phyloP scores from a whole-genome alignment of 2,329 filamentous ascomycete species.

The Parastagonospora nodorum region DNA sequence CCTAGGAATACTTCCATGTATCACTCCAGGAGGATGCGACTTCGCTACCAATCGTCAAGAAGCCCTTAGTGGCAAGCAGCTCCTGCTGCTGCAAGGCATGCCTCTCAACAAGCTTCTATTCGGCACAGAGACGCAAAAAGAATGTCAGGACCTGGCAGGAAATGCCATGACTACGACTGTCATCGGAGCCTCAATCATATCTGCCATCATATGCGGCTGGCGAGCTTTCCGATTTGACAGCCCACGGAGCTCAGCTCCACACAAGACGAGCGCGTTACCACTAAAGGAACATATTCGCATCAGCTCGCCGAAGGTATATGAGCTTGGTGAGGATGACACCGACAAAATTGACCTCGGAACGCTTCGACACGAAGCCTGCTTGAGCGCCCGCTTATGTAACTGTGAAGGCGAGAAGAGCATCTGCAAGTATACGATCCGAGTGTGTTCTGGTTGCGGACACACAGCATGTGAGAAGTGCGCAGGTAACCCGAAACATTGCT shows the following conservation, averaged over 20 bases:
- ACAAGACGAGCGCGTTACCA: background rate
- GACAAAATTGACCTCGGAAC: slow-evolving; percentile 13
- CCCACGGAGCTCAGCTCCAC: background rate
- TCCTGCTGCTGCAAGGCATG: slow-evolving; percentile 70
- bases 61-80: slow-evolving; percentile 66
- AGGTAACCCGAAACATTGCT: slow-evolving; percentile 59
- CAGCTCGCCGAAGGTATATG: background rate
- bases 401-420: slow-evolving; percentile 60
- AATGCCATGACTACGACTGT: slow-evolving; percentile 82
- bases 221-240: slow-evolving; percentile 7
- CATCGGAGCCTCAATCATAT: slow-evolving; percentile 66
- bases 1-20: slow-evolving; percentile 66
- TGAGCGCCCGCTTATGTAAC: slow-evolving; percentile 56
- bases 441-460: slow-evolving; percentile 59
- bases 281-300: background rate
- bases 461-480: slow-evolving; percentile 61
- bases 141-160: slow-evolving; percentile 73
- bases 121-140: slow-evolving; percentile 60
- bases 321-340: background rate
- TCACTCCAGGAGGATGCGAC: slow-evolving; percentile 69
- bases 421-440: slow-evolving; percentile 48
- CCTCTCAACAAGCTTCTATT: slow-evolving; percentile 66
- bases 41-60: slow-evolving; percentile 66
- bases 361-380: slow-evolving; percentile 27
- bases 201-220: slow-evolving; percentile 57